A percentile compares a stretch with the other conserved stretches of the same genome.
These are phyloP conservation scores for Dictyostelium brefeldianum DNA, from an alignment of 78 protist genomes.

Conservation along the genomic window DNA sequence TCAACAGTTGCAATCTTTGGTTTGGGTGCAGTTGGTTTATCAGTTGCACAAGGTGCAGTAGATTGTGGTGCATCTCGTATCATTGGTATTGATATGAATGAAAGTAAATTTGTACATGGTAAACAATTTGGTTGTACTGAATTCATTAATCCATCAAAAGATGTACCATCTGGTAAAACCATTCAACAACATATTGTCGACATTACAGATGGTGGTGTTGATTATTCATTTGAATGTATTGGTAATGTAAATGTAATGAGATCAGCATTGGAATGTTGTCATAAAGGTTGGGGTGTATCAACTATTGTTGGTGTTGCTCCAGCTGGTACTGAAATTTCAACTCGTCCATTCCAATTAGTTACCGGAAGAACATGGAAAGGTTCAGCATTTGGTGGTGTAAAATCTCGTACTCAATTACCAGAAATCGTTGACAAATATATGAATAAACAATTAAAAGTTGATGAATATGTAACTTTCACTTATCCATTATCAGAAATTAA, in stretches of 20 bases:
- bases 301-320: constrained; percentile 94
- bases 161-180: constrained; percentile 43
- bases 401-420: constrained; percentile 87
- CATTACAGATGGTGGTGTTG: constrained; percentile 88
- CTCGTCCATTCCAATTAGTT: constrained; percentile 97
- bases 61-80: constrained; percentile 86
- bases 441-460: constrained; percentile 82
- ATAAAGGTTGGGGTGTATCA: constrained; percentile 94
- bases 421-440: constrained; percentile 82
- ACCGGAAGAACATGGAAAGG: constrained; percentile 94
- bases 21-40: constrained; percentile 93
- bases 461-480: constrained; percentile 86
- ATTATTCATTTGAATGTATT: constrained; percentile 96
- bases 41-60: constrained; percentile 80
- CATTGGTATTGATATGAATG: constrained; percentile 95
- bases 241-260: constrained; percentile 95
- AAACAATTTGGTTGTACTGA: constrained; percentile 95
- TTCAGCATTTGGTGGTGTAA: constrained; percentile 85
- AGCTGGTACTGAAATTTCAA: constrained; percentile 92
- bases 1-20: constrained; percentile 92
- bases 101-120: constrained; percentile 88
- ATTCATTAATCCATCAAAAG: constrained; percentile 90
- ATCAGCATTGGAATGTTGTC: constrained; percentile 91
- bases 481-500: constrained; percentile 74
- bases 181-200: constrained; percentile 69